phyloP scores from a whole-genome alignment of 768 basidiomycete genomes.

The Pleurotus tuber-regium region DNA sequence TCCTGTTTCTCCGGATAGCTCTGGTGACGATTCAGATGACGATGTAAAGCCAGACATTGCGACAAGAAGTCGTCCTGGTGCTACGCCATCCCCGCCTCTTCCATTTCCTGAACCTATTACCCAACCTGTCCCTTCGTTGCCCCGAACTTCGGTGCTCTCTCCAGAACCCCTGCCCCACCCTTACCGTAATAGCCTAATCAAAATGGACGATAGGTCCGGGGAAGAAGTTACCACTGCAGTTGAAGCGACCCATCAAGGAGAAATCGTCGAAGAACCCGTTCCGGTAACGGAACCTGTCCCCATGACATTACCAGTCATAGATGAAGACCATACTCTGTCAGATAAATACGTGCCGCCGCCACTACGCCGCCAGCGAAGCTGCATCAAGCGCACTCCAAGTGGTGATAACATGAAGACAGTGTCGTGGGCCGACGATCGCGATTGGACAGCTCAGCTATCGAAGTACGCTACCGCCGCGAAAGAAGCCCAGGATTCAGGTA shows the following conservation, averaged over 20 bases:
- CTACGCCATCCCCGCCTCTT: slow-evolving; percentile 1
- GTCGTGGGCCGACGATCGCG: slow-evolving; percentile 72
- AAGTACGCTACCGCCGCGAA: slow-evolving; percentile 41
- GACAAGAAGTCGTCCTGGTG: not conserved
- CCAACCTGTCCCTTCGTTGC: slow-evolving; percentile 1
- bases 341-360: slow-evolving; percentile 9
- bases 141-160: slow-evolving; percentile 1
- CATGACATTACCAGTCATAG: not conserved
- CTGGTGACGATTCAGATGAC: not conserved
- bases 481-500: slow-evolving; percentile 38
- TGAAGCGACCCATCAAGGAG: not conserved
- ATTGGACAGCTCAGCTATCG: slow-evolving; percentile 54
- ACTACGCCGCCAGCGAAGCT: slow-evolving; percentile 54
- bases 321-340: not conserved
- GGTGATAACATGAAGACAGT: slow-evolving; percentile 64
- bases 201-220: not conserved
- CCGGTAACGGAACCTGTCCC: not conserved
- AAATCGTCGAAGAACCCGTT: not conserved
- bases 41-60: not conserved
- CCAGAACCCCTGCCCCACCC: slow-evolving; percentile 7
- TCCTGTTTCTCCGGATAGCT: not conserved
- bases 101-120: slow-evolving; percentile 6
- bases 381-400: slow-evolving; percentile 56
- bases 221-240: not conserved
- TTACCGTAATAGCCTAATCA: not conserved